Base-by-base conservation (phyloP, 106 monocot genomes). In the Apostasia shenzhenica region DNA sequence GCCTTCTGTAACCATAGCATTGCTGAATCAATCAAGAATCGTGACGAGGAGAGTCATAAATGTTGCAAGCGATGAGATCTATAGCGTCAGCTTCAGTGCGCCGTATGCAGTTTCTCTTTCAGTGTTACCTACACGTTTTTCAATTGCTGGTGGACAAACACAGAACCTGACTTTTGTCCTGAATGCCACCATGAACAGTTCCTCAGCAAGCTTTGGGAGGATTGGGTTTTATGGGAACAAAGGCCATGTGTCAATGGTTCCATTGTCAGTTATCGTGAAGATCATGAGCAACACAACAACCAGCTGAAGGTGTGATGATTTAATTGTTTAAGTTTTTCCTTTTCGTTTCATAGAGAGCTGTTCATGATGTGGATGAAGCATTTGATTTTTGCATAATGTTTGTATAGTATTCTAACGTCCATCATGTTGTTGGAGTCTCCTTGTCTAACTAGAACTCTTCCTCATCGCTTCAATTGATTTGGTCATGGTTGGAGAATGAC, bases 1-100 rank as follows among this genome's bases (percentile, higher is more conserved):
- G n/a, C 97, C 97, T 71, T 92, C 97, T 1, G 72, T 99, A 54
- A 90, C 89, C 10, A 48, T 99, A 43, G 79, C 97, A 6, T 8
- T 81, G 5, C 89, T 99, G 8, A 85, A 87, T 61, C 86, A 81
- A 50, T 73, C 89, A 3, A 82, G 85, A 77, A 87, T 64, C 1
- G 41, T 99, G 63, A 67, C 71, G 9, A 86, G 92, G 78, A 83
- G 68, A 44, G 80, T 99, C 1, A 87, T 72, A 9, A 99, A 99
- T 66, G 65, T 99, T 4, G 92, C 82, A 1, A 53, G 12, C 6
- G 67, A 87, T 5, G 95, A 92, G 57, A 81, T 79, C 40, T 99
- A 86, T 68, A 72, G 74, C 6, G 68, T 92, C 14, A 79, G 79
- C 47, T 92, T 78, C 70, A 99, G 89, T 65, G 72, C 92, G 54